Conservation (phyloP, 2,329 filamentous ascomycete genomes). For the Juglanconis sp. region DNA sequence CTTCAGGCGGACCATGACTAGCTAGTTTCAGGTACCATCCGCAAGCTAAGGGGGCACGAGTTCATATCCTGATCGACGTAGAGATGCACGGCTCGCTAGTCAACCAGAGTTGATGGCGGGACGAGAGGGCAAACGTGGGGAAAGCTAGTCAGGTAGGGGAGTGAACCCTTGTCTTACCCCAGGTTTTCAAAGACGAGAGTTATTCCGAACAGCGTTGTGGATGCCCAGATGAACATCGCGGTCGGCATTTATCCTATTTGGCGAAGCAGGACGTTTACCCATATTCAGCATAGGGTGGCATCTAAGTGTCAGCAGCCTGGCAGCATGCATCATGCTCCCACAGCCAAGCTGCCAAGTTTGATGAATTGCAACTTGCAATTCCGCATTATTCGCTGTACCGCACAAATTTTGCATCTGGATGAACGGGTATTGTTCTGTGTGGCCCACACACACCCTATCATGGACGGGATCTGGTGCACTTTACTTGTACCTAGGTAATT, state of each 20-base stretch:
- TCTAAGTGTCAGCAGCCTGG: not conserved
- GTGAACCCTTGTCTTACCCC: slow-evolving; percentile 8
- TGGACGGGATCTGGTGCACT: too few relatives aligned
- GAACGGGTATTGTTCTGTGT: too few relatives aligned
- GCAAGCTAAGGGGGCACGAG: too few relatives aligned
- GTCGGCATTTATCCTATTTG: slow-evolving; percentile 18
- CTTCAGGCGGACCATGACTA: not conserved
- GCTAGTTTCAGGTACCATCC: too few relatives aligned
- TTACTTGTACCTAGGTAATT: too few relatives aligned
- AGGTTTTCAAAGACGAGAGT: slow-evolving; percentile 1
- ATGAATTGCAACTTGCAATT: too few relatives aligned
- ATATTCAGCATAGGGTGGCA: not conserved
- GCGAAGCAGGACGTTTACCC: not conserved
- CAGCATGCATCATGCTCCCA: not conserved
- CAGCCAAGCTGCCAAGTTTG: not conserved
- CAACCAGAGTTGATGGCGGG: slow-evolving; percentile 3
- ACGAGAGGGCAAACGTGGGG: not conserved
- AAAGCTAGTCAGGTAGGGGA: not conserved
- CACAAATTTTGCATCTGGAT: too few relatives aligned
- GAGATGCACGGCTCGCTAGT: slow-evolving; percentile 6
- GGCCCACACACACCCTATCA: too few relatives aligned
- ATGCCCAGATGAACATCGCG: not conserved
- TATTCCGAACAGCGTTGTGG: not conserved
- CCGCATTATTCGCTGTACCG: too few relatives aligned
- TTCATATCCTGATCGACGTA: too few relatives aligned